A percentile compares a stretch with the other conserved stretches of the same genome.
These are phyloP conservation scores for Violaceomyces palustris DNA, from an alignment of 1,284 basidiomycete genomes.

Conservation along the genomic window DNA sequence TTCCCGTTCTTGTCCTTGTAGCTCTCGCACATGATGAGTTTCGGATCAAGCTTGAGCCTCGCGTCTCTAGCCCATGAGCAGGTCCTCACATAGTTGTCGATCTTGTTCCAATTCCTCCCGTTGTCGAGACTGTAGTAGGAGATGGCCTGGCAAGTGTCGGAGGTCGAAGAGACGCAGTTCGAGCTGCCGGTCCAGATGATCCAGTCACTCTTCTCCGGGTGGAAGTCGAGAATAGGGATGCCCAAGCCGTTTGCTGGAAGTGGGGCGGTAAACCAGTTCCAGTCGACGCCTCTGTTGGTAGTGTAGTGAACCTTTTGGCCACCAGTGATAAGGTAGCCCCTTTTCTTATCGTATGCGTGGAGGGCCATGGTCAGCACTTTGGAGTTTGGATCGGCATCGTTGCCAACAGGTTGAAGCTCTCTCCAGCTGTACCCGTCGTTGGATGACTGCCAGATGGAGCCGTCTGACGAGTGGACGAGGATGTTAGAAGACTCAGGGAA, in stretches of 20 bases:
- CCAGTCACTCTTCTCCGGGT: conserved; percentile 72
- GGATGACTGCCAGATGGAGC: conserved; percentile 81
- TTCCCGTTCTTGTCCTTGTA: conserved; percentile 76
- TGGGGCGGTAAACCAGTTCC: conserved; percentile 65
- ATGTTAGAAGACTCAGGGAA: conserved; percentile 68
- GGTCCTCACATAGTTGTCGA: conserved; percentile 82
- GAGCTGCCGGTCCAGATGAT: conserved; percentile 85
- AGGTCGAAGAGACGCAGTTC: conserved; percentile 57
- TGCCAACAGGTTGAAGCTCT: conserved; percentile 57
- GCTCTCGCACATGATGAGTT: conserved; percentile 86
- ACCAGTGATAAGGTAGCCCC: conserved; percentile 83
- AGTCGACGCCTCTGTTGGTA: conserved; percentile 68
- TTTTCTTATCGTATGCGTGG: conserved; percentile 71
- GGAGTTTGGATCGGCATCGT: conserved; percentile 30
- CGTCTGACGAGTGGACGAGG: conserved; percentile 72
- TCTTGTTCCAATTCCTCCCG: conserved; percentile 68
- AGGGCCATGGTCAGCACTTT: conserved; percentile 68
- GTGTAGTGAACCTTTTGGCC: conserved; percentile 69
- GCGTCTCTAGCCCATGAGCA: conserved; percentile 87
- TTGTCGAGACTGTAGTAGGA: conserved; percentile 54
- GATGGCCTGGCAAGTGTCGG: conserved; percentile 40
- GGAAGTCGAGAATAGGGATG: conserved; percentile 76
- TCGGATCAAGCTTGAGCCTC: conserved; percentile 69
- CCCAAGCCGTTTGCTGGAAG: conserved; percentile 73
- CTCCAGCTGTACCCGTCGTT: conserved; percentile 93